Percentiles rank a stretch among this genome's conserved stretches.
Evolutionary conservation across 768 basidiomycete genomes (phyloP).

Genomic region (Mycena polygramma): DNA sequence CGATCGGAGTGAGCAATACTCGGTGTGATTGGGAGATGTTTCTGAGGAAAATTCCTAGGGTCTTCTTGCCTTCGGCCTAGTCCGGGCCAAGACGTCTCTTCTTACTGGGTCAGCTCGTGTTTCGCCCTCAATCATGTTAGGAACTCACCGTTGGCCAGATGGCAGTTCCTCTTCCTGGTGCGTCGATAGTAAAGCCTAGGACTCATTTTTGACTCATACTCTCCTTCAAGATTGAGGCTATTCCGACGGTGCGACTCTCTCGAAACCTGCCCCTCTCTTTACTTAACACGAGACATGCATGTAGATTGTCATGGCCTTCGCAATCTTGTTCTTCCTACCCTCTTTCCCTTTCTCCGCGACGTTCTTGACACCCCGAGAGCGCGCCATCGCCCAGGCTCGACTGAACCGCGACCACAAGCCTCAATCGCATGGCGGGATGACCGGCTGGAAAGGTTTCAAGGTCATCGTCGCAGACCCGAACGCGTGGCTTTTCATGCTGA

Average conservation of each 20-base stretch:
- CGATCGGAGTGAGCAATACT: conserved; percentile 57
- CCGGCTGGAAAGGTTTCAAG: conserved; percentile 68
- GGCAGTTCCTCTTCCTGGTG: conserved; percentile 73
- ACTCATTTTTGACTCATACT: neutral
- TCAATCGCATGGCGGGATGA: conserved; percentile 70
- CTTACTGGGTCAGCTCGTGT: conserved; percentile 50
- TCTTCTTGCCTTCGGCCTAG: conserved; percentile 68
- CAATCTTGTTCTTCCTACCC: conserved; percentile 64
- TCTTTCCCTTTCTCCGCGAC: conserved; percentile 68
- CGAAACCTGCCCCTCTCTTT: neutral
- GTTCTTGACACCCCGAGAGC: conserved; percentile 65
- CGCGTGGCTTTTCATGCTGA: conserved; percentile 65
- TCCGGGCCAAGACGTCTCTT: conserved; percentile 62
- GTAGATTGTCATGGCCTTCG: conserved; percentile 60
- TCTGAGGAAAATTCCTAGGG: conserved; percentile 49
- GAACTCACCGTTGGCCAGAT: conserved; percentile 47
- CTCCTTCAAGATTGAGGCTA: conserved; percentile 62
- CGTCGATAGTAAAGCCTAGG: conserved; percentile 21
- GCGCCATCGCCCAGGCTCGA: conserved; percentile 70
- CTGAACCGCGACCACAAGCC: conserved; percentile 69
- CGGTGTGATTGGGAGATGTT: neutral
- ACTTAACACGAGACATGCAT: neutral
- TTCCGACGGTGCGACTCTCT: conserved; percentile 53
- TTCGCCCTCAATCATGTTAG: neutral
- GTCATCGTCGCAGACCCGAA: conserved; percentile 63